These are phyloP conservation scores for Neonectria coccinea DNA, from an alignment of 2,329 filamentous ascomycete genomes.

Conservation along the genomic window DNA sequence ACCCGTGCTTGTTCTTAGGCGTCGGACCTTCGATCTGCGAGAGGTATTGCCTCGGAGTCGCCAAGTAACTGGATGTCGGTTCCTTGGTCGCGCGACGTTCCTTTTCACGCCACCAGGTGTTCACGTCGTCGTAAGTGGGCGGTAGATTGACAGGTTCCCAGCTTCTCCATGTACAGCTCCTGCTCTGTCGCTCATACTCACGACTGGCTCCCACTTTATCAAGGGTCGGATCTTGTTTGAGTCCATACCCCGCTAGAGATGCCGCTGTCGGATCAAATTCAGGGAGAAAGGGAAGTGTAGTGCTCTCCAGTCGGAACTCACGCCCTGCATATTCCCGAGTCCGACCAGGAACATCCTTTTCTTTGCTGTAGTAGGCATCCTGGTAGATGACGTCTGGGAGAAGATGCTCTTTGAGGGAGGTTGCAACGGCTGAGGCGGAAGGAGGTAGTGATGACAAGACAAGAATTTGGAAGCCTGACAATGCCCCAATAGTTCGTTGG, in stretches of 20 bases:
- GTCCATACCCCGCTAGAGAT: constrained; percentile 66
- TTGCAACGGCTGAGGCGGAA: constrained; percentile 36
- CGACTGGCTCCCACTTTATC: constrained; percentile 65
- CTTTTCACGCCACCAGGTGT: constrained; percentile 71
- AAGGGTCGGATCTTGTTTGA: constrained; percentile 58
- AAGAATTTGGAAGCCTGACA: constrained; percentile 30
- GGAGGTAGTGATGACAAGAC: constrained; percentile 47
- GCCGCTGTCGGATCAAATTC: constrained; percentile 75
- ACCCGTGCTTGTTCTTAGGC: constrained; percentile 82
- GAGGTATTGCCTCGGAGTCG: constrained; percentile 56
- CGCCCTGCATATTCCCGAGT: constrained; percentile 86
- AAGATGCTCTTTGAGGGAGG: constrained; percentile 41
- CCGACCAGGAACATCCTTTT: constrained; percentile 83
- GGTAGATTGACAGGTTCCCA: constrained; percentile 84
- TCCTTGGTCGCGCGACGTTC: constrained; percentile 23
- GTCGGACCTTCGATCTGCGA: constrained; percentile 93
- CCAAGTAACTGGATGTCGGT: constrained; percentile 35
- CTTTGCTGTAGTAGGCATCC: constrained; percentile 86
- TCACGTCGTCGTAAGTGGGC: constrained; percentile 77
- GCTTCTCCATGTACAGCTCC: constrained; percentile 64
- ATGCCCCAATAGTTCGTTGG: constrained; percentile 29
- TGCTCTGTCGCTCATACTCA: constrained; percentile 59
- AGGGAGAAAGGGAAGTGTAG: constrained; percentile 82
- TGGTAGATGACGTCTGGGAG: constrained; percentile 81
- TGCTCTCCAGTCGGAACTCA: constrained; percentile 83